A percentile compares a stretch with the other conserved stretches of the same genome.
Conservation (phyloP, 2,329 filamentous ascomycete genomes). For the Stagonosporopsis tanaceti region DNA sequence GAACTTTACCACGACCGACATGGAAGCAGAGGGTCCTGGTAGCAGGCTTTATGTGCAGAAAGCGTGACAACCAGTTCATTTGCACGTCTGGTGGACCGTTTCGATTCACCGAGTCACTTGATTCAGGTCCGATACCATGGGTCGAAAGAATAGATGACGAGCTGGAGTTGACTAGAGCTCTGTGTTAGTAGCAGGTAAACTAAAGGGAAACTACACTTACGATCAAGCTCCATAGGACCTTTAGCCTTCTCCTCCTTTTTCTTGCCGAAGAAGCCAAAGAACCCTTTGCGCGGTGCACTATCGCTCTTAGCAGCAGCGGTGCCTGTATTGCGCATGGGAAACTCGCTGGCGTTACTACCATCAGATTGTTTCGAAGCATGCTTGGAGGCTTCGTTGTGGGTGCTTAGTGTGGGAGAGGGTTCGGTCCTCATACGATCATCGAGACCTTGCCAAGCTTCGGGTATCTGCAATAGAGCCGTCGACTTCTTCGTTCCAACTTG, state of each 20-base stretch:
- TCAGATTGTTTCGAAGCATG: slow-evolving; percentile 34
- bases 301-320: slow-evolving; percentile 49
- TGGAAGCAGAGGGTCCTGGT: slow-evolving; percentile 77
- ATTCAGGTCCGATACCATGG: slow-evolving; percentile 46
- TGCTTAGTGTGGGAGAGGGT: slow-evolving; percentile 5
- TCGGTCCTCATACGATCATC: slow-evolving; percentile 46
- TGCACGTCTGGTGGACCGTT: slow-evolving; percentile 56
- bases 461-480: slow-evolving; percentile 39
- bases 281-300: slow-evolving; percentile 49
- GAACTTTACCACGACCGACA: slow-evolving; percentile 73
- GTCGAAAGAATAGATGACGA: slow-evolving; percentile 42
- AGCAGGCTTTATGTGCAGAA: slow-evolving; percentile 89
- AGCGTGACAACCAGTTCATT: slow-evolving; percentile 82
- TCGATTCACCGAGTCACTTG: slow-evolving; percentile 59
- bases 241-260: slow-evolving; percentile 54
- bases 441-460: slow-evolving; percentile 47
- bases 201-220: slow-evolving; percentile 43
- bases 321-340: slow-evolving; percentile 52
- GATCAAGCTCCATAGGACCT: slow-evolving; percentile 41
- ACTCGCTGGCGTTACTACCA: slow-evolving; percentile 51
- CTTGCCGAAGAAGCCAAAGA: slow-evolving; percentile 63
- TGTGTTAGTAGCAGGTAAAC: slow-evolving; percentile 16
- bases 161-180: slow-evolving; percentile 35
- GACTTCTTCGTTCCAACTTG: slow-evolving; percentile 39
- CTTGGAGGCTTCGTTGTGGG: slow-evolving; percentile 19